Conservation (phyloP, 306 rosid species). For the Gynostemma pentaphyllum region DNA sequence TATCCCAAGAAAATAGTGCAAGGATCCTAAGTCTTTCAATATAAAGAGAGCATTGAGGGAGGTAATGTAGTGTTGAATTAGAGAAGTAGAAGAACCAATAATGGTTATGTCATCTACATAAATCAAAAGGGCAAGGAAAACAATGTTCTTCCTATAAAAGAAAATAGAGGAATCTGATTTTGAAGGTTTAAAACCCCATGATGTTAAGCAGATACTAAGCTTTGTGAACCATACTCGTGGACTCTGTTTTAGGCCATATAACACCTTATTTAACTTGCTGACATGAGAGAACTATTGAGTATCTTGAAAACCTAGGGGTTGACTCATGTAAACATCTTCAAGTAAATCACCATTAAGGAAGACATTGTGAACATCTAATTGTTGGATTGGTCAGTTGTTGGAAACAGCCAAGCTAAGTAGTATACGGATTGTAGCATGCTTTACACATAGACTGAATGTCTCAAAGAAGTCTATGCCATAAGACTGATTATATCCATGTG, state of each 20-base stretch:
- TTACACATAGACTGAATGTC: background rate
- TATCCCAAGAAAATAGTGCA: no score
- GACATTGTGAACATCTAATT: background rate
- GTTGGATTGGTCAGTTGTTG: background rate
- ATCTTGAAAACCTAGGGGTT: no score
- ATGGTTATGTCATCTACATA: no score
- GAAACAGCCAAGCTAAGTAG: background rate
- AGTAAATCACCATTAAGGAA: background rate
- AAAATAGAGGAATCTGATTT: no score
- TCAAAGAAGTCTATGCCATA: background rate
- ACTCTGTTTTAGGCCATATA: no score
- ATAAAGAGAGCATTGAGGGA: no score
- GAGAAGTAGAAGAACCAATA: background rate
- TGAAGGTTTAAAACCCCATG: background rate
- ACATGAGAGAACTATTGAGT: background rate
- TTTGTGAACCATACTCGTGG: background rate
- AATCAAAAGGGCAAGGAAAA: no score
- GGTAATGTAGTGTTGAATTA: background rate
- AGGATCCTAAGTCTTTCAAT: no score
- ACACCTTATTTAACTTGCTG: background rate
- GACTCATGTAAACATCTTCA: no score
- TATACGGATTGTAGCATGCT: background rate
- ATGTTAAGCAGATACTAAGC: background rate
- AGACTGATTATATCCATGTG: background rate
- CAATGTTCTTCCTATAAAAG: background rate